phyloP scores from a whole-genome alignment of 768 basidiomycete species.

The Wakefieldia striispora region DNA sequence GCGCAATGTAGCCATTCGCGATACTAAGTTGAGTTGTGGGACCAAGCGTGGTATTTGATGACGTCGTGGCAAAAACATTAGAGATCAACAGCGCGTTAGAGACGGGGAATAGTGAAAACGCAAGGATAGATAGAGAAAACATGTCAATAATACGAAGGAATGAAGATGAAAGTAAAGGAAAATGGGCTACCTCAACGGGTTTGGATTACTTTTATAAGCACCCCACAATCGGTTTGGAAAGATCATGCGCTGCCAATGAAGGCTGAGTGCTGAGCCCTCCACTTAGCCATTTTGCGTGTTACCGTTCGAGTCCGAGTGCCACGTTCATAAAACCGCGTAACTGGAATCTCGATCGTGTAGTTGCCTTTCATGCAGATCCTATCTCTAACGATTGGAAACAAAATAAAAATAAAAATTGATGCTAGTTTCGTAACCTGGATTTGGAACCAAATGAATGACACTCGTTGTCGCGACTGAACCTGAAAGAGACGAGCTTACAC shows the following conservation, averaged over 20 bases:
- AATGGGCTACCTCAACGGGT: too few relatives aligned
- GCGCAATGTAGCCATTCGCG: constrained; percentile 39
- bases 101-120: constrained; percentile 3
- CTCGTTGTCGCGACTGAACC: too few relatives aligned
- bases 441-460: too few relatives aligned
- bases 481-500: too few relatives aligned
- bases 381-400: too few relatives aligned
- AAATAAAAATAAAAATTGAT: too few relatives aligned
- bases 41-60: constrained; percentile 11
- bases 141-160: neutral
- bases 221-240: neutral
- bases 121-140: constrained; percentile 9
- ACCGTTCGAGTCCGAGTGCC: neutral
- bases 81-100: constrained; percentile 3
- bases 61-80: neutral
- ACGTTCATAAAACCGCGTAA: neutral
- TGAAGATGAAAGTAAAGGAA: neutral
- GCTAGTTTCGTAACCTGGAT: too few relatives aligned
- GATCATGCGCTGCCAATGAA: neutral
- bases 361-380: too few relatives aligned
- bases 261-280: neutral
- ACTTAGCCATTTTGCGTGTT: neutral
- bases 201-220: constrained; percentile 3
- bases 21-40: constrained; percentile 30
- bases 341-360: neutral